A percentile compares a stretch with the other conserved stretches of the same genome.
These are phyloP conservation scores for Macaranga tanarius DNA, from an alignment of 441 rosid species.

Conservation along the genomic window DNA sequence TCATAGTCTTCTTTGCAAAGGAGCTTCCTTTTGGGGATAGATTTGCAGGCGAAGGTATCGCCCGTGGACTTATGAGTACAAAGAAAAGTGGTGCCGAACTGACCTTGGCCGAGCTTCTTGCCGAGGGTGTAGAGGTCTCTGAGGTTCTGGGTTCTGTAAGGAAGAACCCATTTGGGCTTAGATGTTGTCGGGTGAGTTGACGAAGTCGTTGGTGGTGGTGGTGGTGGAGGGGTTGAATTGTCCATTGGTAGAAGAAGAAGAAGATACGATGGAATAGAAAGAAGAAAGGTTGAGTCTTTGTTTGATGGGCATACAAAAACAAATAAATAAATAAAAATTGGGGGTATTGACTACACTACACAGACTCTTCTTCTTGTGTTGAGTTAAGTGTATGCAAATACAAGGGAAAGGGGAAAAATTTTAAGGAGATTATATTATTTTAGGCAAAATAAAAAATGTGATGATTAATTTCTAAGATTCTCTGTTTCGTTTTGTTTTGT, in stretches of 20 bases:
- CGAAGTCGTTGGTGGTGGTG: slow-evolving; percentile 18
- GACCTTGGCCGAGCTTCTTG: slow-evolving; percentile 74
- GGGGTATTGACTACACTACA: background rate
- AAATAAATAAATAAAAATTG: no score
- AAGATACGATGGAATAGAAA: background rate
- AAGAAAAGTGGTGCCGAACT: slow-evolving; percentile 74
- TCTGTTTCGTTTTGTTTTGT: no score
- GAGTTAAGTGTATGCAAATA: no score
- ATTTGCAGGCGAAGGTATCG: slow-evolving; percentile 64
- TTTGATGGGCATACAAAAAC: no score
- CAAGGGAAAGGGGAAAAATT: no score
- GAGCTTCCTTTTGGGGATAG: slow-evolving; percentile 83
- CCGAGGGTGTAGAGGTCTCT: slow-evolving; percentile 63
- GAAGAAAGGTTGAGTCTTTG: background rate
- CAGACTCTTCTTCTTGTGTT: no score
- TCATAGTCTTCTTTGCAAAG: slow-evolving; percentile 71
- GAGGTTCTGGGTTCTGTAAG: slow-evolving; percentile 54
- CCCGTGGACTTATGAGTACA: slow-evolving; percentile 64
- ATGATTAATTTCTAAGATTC: no score
- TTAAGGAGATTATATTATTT: no score
- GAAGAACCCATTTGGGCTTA: slow-evolving; percentile 54
- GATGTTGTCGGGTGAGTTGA: slow-evolving; percentile 19
- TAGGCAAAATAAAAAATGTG: no score
- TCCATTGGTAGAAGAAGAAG: background rate
- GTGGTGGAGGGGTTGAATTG: background rate